Evolutionary conservation across 495 filamentous ascomycete species (phyloP).

Genomic region (Trichoderma virens): DNA sequence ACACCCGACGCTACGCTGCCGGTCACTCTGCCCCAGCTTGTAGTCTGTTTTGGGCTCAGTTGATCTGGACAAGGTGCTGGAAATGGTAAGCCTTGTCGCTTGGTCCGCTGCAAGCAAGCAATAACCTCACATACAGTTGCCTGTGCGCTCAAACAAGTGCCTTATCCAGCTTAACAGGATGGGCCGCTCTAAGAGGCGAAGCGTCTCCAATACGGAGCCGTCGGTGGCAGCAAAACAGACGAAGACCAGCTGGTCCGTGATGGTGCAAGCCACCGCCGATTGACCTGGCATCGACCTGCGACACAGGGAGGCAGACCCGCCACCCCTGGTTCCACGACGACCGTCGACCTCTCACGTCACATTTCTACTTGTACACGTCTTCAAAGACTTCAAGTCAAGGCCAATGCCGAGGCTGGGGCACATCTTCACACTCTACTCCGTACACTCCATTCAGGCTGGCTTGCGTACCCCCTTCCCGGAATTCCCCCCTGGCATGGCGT

Average conservation of each 20-base stretch:
- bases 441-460: background rate
- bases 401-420: background rate
- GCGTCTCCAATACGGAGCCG: background rate
- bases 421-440: background rate
- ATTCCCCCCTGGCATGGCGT: background rate
- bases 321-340: conserved; percentile 8
- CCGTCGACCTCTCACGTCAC: background rate
- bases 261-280: conserved; percentile 7
- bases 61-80: background rate
- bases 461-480: background rate
- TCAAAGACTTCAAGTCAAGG: background rate
- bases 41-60: background rate
- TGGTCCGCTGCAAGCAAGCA: background rate
- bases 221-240: background rate
- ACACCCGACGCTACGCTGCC: background rate
- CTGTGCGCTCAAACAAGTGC: background rate
- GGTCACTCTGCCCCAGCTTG: background rate
- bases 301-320: background rate
- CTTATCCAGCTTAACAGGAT: background rate
- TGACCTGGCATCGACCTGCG: background rate
- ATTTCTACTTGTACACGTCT: background rate
- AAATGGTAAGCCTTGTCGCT: background rate
- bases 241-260: background rate
- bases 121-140: background rate
- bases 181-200: background rate